Percentiles rank a stretch among this genome's conserved stretches.
Conservation (phyloP, 768 basidiomycete species). For the Leucocoprinus leucothites region DNA sequence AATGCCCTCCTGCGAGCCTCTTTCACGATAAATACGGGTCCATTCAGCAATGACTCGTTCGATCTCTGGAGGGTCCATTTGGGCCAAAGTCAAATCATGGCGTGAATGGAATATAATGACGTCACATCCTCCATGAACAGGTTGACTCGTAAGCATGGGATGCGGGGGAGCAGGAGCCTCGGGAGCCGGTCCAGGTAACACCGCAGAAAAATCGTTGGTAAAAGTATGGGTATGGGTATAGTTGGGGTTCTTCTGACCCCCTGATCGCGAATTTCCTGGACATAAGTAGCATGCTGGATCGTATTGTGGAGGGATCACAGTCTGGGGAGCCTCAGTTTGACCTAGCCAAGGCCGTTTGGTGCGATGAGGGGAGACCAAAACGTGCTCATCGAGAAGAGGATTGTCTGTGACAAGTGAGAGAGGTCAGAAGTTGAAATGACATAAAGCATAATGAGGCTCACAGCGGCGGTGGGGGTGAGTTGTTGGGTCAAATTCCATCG, state of each 20-base stretch:
- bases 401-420: constrained; percentile 52
- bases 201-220: constrained; percentile 80
- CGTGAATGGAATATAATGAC: constrained; percentile 85
- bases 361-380: constrained; percentile 88
- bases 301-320: constrained; percentile 51
- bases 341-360: constrained; percentile 91
- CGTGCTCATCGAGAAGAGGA: constrained; percentile 70
- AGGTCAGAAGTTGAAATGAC: not conserved
- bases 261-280: constrained; percentile 75
- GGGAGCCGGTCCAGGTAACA: constrained; percentile 64
- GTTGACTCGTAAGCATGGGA: constrained; percentile 59
- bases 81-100: constrained; percentile 82
- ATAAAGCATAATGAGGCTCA: constrained; percentile 29
- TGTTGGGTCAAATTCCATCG: constrained; percentile 12
- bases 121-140: constrained; percentile 82
- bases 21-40: constrained; percentile 57
- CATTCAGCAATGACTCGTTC: constrained; percentile 67
- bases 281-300: constrained; percentile 84
- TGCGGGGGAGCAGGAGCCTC: constrained; percentile 47
- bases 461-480: constrained; percentile 69
- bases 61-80: constrained; percentile 56
- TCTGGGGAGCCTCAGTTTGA: constrained; percentile 68
- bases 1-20: constrained; percentile 65
- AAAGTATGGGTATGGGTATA: constrained; percentile 73
- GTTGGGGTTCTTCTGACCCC: constrained; percentile 63